These are phyloP conservation scores for Neurospora hispaniola DNA, from an alignment of 495 filamentous ascomycete species.

Conservation along the genomic window DNA sequence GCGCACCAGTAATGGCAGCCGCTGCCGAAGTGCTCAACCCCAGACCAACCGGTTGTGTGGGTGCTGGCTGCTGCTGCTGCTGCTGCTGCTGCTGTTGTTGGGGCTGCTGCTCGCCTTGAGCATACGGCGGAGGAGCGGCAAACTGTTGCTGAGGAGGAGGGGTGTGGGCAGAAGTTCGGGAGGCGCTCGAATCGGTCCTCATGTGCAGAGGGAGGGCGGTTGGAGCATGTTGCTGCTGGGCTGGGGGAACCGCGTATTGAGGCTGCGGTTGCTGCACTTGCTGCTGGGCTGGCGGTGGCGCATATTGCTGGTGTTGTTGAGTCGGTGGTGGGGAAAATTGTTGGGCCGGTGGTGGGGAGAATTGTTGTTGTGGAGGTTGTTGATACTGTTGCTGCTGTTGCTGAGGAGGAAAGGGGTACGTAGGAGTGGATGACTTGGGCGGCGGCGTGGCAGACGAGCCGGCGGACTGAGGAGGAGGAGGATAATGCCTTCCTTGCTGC, in stretches of 20 bases:
- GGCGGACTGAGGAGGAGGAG: slow-evolving; percentile 18
- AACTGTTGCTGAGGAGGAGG: slow-evolving; percentile 25
- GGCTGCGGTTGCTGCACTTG: slow-evolving; percentile 5
- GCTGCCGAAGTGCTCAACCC: slow-evolving; percentile 17
- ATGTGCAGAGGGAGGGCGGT: slow-evolving; percentile 21
- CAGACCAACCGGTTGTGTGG: slow-evolving; percentile 8
- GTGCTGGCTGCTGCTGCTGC: slow-evolving; percentile 10
- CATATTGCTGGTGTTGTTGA: slow-evolving; percentile 16
- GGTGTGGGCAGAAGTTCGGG: slow-evolving; percentile 18
- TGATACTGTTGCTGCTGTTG: slow-evolving; percentile 24
- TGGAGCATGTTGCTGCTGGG: slow-evolving; percentile 9
- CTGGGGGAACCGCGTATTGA: slow-evolving; percentile 9
- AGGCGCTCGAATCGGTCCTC: slow-evolving; percentile 11
- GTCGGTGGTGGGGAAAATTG: slow-evolving; percentile 27
- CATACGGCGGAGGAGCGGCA: slow-evolving; percentile 26
- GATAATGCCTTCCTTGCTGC: slow-evolving; percentile 21
- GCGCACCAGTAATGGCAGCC: slow-evolving; percentile 23
- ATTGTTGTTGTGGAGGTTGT: slow-evolving; percentile 18
- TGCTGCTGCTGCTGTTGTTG: slow-evolving; percentile 13
- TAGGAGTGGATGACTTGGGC: slow-evolving; percentile 15
- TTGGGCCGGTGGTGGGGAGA: slow-evolving; percentile 3
- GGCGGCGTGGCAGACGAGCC: slow-evolving; percentile 15
- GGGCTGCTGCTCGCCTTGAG: slow-evolving; percentile 24
- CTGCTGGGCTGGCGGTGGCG: slow-evolving; percentile 15
- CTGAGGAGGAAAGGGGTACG: slow-evolving; percentile 25